Evolutionary conservation across 2,329 filamentous ascomycete genomes (phyloP).

Genomic region (Paecilomyces formosus): DNA sequence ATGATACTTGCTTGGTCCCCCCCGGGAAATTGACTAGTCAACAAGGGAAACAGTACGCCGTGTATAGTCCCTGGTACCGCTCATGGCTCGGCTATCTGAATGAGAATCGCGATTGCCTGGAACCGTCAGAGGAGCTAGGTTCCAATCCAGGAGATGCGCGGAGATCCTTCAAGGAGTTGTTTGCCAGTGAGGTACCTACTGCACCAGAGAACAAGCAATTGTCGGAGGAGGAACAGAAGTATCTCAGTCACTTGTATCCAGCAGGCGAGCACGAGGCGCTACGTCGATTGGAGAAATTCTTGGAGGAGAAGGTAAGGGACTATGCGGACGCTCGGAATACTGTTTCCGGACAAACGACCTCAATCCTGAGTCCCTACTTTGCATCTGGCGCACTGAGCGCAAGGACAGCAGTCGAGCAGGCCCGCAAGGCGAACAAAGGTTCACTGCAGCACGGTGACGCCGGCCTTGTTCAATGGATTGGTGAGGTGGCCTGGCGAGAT

Average conservation of each 20-base stretch:
- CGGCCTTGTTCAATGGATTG: conserved; percentile 68
- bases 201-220: conserved; percentile 59
- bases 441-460: conserved; percentile 58
- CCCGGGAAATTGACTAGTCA: conserved; percentile 63
- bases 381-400: conserved; percentile 61
- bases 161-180: conserved; percentile 48
- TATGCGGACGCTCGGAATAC: conserved; percentile 63
- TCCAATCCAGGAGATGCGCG: conserved; percentile 47
- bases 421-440: conserved; percentile 54
- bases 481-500: conserved; percentile 77
- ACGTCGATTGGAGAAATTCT: conserved; percentile 58
- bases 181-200: conserved; percentile 53
- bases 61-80: conserved; percentile 77
- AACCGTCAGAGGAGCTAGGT: conserved; percentile 51
- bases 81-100: conserved; percentile 69
- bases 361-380: conserved; percentile 64
- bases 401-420: conserved; percentile 58
- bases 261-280: conserved; percentile 67
- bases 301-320: conserved; percentile 52
- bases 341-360: conserved; percentile 56
- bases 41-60: conserved; percentile 69
- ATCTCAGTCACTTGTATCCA: conserved; percentile 59
- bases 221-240: conserved; percentile 49
- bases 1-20: conserved; percentile 76
- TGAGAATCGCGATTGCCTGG: conserved; percentile 58